Conservation (phyloP, 2,329 filamentous ascomycete genomes). For the Scedosporium boydii region DNA sequence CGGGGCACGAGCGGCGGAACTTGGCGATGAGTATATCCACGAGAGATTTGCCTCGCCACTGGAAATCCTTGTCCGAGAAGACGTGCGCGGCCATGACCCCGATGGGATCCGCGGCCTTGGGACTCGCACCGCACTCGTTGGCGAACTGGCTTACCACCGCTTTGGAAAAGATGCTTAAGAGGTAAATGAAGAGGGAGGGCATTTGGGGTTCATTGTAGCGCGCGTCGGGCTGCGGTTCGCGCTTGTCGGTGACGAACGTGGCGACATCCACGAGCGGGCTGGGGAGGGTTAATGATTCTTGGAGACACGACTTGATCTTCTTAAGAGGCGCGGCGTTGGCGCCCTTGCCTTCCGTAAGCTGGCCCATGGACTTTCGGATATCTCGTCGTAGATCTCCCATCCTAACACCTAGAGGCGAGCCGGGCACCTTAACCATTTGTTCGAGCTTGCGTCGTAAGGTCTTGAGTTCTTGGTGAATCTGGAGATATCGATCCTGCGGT, state of each 20-base stretch:
- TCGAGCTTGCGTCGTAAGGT: slow-evolving; percentile 53
- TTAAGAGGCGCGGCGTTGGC: slow-evolving; percentile 38
- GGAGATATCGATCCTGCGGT: slow-evolving; percentile 32
- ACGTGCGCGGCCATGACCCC: slow-evolving; percentile 69
- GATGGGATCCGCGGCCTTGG: slow-evolving; percentile 63
- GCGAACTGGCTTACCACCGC: slow-evolving; percentile 60
- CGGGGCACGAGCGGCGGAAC: slow-evolving; percentile 69
- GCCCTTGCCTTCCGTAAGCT: slow-evolving; percentile 57
- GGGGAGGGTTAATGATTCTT: slow-evolving; percentile 43
- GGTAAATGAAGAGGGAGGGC: slow-evolving; percentile 61
- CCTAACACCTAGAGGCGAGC: slow-evolving; percentile 47
- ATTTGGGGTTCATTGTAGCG: slow-evolving; percentile 41
- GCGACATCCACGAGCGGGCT: slow-evolving; percentile 44
- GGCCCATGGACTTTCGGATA: slow-evolving; percentile 63
- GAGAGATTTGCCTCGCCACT: slow-evolving; percentile 57
- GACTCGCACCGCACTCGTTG: slow-evolving; percentile 54
- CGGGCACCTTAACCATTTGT: slow-evolving; percentile 39
- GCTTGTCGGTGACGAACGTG: slow-evolving; percentile 38
- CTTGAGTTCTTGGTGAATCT: slow-evolving; percentile 62
- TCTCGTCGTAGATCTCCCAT: slow-evolving; percentile 64
- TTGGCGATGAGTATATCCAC: slow-evolving; percentile 83
- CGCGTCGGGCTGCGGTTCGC: slow-evolving; percentile 31
- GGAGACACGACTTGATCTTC: slow-evolving; percentile 32
- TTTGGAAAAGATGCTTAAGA: slow-evolving; percentile 70
- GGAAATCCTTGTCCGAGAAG: slow-evolving; percentile 59